Evolutionary conservation across 768 basidiomycete genomes (phyloP).

Genomic region (Lactarius evosmus): DNA sequence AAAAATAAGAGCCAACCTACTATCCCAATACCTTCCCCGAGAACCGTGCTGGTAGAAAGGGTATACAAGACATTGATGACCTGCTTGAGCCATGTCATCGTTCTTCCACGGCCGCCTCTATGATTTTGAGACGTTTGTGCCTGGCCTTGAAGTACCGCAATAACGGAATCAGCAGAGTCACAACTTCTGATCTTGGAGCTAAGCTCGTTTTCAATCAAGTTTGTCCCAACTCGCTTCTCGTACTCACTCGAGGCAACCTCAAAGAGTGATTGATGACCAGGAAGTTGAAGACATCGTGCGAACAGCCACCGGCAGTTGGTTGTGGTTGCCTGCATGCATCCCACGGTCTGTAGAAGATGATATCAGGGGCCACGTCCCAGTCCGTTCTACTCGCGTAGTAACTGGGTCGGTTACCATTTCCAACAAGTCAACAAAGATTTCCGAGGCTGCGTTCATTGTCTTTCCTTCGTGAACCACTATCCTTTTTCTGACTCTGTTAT

Average conservation of each 20-base stretch:
- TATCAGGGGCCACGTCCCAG: too few relatives aligned
- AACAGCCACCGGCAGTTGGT: too few relatives aligned
- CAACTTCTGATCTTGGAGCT: neutral
- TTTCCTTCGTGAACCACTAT: neutral
- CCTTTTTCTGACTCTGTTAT: neutral
- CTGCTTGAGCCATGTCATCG: neutral
- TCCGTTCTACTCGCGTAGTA: too few relatives aligned
- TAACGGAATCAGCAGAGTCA: neutral
- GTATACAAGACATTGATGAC: neutral
- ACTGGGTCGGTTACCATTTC: too few relatives aligned
- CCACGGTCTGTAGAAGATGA: too few relatives aligned
- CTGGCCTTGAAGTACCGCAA: neutral
- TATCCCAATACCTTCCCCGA: neutral
- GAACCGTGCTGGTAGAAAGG: neutral
- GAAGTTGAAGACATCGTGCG: slow-evolving; percentile 5
- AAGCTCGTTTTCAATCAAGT: neutral
- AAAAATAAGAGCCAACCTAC: neutral
- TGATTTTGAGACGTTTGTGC: neutral
- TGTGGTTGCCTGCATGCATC: too few relatives aligned
- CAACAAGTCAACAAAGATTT: too few relatives aligned
- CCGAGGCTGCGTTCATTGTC: neutral
- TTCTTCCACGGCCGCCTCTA: neutral
- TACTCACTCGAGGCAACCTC: neutral
- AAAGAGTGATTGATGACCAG: neutral
- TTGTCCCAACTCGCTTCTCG: neutral